Evolutionary conservation across 2,329 filamentous ascomycete species (phyloP), one percentile per base, ranked within the genome.

Genomic region (Sporothrix variecibatus): DNA sequence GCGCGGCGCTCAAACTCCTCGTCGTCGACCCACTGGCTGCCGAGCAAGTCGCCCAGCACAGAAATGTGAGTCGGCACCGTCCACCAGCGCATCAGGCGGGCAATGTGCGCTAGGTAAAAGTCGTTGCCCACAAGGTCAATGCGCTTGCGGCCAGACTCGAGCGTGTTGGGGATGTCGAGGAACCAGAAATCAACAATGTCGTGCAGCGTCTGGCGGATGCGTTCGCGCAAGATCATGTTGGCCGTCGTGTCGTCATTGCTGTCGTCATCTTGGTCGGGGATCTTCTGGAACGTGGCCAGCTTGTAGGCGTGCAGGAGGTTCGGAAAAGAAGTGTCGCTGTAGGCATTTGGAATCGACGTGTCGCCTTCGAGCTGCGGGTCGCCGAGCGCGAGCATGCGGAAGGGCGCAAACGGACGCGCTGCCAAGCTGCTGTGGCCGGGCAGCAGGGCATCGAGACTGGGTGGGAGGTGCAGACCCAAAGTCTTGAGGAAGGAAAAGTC

Each of bases 331-430:
- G 84, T 81, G 64, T 86, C 84, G 51, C 87, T 82, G 76, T 87
- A 84, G 49, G 85, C 84, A 72, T 86, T 87, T 20, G 91, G 92
- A 34, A 98, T 91, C 7, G 93, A 94, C 1, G 92, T 94, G 80
- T 97, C 94, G 78, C 95, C 95, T 83, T 98, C 95, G 72, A 98
- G 89, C 82, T 98, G 95, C 5, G 95, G 95, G 81, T 98, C 95
- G 75, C 93, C 95, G 28, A 98, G 89, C 0, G 94, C 91, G 17
- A 98, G 91, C 2, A 98, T 89, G 74, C 95, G 89, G 80, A 98
- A 97, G 0, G 94, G 94, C 3, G 94, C 93, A 43, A 81, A 77
- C 72, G 76, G 79, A 62, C 75, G 78, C 78, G 77, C 73, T 9
- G 67, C 77, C 12, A 60, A 3, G 69, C 73, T 79, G 74, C 73